phyloP scores from a whole-genome alignment of 1,139 yeast genomes.

The Taphrina betulina region DNA sequence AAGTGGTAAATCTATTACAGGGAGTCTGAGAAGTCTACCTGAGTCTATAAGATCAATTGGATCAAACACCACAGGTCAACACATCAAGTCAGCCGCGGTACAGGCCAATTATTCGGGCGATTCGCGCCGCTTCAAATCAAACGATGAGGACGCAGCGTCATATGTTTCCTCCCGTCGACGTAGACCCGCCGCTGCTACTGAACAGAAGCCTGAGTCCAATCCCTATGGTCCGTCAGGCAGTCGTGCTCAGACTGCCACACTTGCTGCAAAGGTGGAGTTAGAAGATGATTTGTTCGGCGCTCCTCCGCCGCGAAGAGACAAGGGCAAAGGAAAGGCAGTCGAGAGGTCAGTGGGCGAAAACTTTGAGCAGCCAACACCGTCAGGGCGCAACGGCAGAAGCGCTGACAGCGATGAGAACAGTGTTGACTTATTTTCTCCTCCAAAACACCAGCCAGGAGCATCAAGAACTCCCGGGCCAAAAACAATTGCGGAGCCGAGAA shows the following conservation, averaged over 20 bases:
- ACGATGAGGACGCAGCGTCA: conserved; percentile 20
- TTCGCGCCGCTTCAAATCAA: conserved; percentile 20
- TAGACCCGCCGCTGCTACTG: conserved; percentile 1
- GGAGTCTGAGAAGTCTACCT: conserved; percentile 12
- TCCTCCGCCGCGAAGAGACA: not conserved
- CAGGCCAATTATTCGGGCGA: not conserved
- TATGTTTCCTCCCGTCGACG: conserved; percentile 21
- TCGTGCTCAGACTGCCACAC: not conserved
- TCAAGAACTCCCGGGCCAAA: not conserved
- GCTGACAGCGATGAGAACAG: not conserved
- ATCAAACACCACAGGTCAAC: not conserved
- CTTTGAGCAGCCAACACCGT: not conserved
- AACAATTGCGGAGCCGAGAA: not conserved
- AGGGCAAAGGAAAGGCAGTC: conserved; percentile 18
- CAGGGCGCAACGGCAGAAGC: not conserved
- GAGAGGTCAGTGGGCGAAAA: not conserved
- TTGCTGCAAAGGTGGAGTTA: not conserved
- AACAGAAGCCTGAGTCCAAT: not conserved
- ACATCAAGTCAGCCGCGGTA: not conserved
- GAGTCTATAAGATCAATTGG: conserved; percentile 10
- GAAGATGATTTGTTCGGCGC: conserved; percentile 23
- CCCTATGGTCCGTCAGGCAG: not conserved
- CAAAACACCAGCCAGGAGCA: too few relatives aligned
- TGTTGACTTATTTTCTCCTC: conserved; percentile 28
- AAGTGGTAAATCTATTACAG: conserved; percentile 20